These are phyloP conservation scores for Gyrodon lividus DNA, from an alignment of 768 basidiomycete genomes.

Conservation along the genomic window DNA sequence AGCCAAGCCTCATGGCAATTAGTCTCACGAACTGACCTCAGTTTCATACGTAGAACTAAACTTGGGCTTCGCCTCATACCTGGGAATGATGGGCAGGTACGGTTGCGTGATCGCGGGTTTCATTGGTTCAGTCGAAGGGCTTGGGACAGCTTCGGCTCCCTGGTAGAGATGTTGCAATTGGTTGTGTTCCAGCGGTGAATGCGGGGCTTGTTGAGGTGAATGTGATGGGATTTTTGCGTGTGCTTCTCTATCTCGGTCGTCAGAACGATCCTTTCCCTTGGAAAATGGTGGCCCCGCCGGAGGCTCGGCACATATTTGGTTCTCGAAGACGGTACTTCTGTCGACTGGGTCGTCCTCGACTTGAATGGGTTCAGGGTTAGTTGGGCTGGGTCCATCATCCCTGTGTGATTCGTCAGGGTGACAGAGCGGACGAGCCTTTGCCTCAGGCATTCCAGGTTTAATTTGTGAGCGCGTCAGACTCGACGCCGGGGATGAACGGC, in stretches of 20 bases:
- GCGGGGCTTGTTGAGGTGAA: conserved; percentile 25
- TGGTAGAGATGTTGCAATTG: neutral
- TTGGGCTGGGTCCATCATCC: neutral
- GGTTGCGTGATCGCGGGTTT: conserved; percentile 23
- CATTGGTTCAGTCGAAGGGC: conserved; percentile 12
- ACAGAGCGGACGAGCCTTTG: neutral
- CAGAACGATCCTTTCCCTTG: conserved; percentile 17
- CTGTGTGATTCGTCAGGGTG: neutral
- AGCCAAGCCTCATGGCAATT: conserved; percentile 3
- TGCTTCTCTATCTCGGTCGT: conserved; percentile 14
- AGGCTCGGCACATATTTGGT: conserved; percentile 8
- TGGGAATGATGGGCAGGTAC: conserved; percentile 34
- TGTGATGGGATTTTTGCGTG: conserved; percentile 24
- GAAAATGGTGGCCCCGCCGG: neutral
- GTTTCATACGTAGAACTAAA: conserved; percentile 26
- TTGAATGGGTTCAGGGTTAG: neutral
- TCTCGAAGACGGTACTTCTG: neutral
- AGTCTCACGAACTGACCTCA: conserved; percentile 22
- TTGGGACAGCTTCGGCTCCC: neutral
- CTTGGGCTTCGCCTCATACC: conserved; percentile 25
- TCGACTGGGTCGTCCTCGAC: conserved; percentile 5
- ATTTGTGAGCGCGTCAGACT: conserved; percentile 13
- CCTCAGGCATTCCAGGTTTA: conserved; percentile 5
- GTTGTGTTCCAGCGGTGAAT: conserved; percentile 9
- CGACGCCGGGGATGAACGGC: neutral